phyloP scores from a whole-genome alignment of 495 filamentous ascomycete species.

The Trichocladium antarcticum region DNA sequence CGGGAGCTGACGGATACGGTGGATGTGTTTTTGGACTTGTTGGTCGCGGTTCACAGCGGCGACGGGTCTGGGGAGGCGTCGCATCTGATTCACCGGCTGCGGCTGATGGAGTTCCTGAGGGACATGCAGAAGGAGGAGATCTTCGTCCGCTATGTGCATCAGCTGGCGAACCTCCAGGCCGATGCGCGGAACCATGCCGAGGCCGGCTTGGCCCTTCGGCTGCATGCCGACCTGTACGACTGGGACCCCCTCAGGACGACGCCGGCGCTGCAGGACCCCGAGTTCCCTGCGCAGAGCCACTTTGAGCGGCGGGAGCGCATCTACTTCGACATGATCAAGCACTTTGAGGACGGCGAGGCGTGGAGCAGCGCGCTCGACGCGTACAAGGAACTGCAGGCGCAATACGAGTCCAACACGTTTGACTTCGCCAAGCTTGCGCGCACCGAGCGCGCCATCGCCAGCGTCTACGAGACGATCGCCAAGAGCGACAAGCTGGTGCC shows the following conservation, averaged over 20 bases:
- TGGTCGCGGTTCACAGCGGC: constrained; percentile 82
- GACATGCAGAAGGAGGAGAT: constrained; percentile 98
- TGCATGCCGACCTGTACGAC: constrained; percentile 86
- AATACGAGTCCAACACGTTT: constrained; percentile 81
- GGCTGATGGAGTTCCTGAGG: constrained; percentile 91
- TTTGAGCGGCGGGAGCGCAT: constrained; percentile 90
- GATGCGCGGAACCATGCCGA: constrained; percentile 71
- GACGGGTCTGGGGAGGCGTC: constrained; percentile 65
- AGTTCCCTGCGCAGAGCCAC: constrained; percentile 69
- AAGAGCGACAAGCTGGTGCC: constrained; percentile 67
- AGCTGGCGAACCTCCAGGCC: constrained; percentile 69
- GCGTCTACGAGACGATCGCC: constrained; percentile 76
- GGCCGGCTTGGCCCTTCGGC: constrained; percentile 77
- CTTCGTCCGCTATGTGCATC: constrained; percentile 92
- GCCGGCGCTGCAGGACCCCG: constrained; percentile 57
- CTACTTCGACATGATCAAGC: constrained; percentile 87
- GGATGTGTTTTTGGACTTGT: constrained; percentile 80
- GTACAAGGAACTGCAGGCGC: constrained; percentile 78
- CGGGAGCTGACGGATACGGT: constrained; percentile 69
- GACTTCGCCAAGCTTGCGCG: constrained; percentile 88
- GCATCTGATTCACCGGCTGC: constrained; percentile 71
- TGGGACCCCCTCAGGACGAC: constrained; percentile 71
- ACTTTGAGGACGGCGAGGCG: constrained; percentile 83
- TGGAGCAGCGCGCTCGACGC: constrained; percentile 86
- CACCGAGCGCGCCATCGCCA: constrained; percentile 83